Conservation (phyloP, 768 basidiomycete species). For the Chiua virens region DNA sequence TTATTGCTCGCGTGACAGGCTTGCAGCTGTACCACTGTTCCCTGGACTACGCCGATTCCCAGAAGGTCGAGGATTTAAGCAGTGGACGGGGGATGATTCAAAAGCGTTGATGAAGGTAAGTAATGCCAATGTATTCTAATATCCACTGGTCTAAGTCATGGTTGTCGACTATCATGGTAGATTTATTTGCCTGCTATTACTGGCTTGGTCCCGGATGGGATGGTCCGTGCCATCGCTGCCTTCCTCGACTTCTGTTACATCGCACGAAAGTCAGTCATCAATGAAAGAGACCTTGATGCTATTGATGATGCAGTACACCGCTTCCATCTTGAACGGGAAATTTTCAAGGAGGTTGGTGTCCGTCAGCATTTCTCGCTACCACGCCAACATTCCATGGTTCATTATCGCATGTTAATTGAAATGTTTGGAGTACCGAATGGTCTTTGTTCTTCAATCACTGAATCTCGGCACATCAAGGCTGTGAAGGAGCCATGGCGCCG, state of each 20-base stretch:
- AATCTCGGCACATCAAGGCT: conserved; percentile 17
- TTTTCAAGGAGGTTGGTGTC: conserved; percentile 15
- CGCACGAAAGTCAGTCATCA: conserved; percentile 19
- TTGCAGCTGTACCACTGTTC: neutral
- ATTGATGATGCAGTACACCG: conserved; percentile 18
- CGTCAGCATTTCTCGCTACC: conserved; percentile 24
- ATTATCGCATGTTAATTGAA: conserved; percentile 25
- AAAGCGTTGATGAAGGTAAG: conserved; percentile 38
- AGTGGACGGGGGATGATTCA: conserved; percentile 30
- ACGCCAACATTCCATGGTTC: conserved; percentile 33
- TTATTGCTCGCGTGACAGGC: neutral
- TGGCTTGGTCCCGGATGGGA: conserved; percentile 17
- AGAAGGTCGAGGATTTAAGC: neutral
- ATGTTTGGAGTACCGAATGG: conserved; percentile 36
- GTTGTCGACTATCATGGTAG: neutral
- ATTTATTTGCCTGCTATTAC: conserved; percentile 19
- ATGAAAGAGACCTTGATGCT: conserved; percentile 16
- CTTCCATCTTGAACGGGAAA: conserved; percentile 21
- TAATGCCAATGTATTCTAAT: no score
- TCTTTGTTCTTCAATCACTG: conserved; percentile 37
- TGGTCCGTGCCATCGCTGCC: conserved; percentile 17
- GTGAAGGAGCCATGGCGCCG: conserved; percentile 1
- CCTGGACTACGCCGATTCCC: neutral
- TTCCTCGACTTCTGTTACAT: conserved; percentile 38
- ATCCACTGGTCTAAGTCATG: neutral